Conservation (phyloP, 306 rosid species). For the Boehmeria nivea region DNA sequence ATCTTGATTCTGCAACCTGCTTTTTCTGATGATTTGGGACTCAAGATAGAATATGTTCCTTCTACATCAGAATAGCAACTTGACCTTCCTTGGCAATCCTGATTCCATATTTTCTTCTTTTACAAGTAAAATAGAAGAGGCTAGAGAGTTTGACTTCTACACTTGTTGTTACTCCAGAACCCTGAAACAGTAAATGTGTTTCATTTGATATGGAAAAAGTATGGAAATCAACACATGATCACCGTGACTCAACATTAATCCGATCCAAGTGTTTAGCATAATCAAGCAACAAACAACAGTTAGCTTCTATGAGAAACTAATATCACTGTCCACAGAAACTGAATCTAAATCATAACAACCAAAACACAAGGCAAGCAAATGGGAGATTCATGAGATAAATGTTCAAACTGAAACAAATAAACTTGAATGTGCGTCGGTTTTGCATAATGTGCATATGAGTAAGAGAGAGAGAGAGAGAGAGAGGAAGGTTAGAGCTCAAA, state of each 20-base stretch:
- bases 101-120: neutral
- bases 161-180: no score
- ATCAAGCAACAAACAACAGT: no score
- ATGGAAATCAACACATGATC: neutral
- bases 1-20: neutral
- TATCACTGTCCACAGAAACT: no score
- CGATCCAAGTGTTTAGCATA: no score
- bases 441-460: neutral
- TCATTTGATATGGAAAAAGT: neutral
- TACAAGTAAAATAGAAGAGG: neutral
- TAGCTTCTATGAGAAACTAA: no score
- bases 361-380: neutral
- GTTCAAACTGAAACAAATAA: no score
- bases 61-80: neutral
- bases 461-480: neutral
- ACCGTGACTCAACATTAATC: no score
- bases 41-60: neutral
- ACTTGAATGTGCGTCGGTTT: no score
- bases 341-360: neutral
- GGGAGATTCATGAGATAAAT: neutral
- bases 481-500: neutral
- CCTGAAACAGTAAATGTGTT: neutral
- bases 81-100: neutral
- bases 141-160: neutral
- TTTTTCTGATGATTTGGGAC: neutral